These are phyloP conservation scores for Clarireedia sp. DNA, from an alignment of 2,329 filamentous ascomycete species.

Conservation along the genomic window DNA sequence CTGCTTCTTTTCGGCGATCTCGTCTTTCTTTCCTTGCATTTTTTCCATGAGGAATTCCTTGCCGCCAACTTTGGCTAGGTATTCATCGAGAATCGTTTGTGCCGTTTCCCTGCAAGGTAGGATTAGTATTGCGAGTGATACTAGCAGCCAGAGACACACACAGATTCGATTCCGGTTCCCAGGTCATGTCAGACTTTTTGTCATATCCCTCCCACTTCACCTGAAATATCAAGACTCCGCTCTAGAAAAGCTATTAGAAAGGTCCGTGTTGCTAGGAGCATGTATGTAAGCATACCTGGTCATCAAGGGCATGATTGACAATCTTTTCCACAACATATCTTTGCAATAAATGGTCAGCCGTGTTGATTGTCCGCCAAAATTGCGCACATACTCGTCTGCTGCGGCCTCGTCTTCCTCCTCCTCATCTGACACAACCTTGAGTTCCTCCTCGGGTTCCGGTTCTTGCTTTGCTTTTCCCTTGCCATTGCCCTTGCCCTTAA, in stretches of 20 bases:
- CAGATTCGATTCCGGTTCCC: conserved; percentile 71
- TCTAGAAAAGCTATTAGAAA: conserved; percentile 14
- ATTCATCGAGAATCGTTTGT: conserved; percentile 53
- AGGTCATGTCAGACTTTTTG: conserved; percentile 61
- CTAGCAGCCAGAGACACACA: conserved; percentile 31
- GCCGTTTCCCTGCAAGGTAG: conserved; percentile 43
- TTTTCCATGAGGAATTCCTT: conserved; percentile 44
- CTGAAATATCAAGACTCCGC: conserved; percentile 49
- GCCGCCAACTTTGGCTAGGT: conserved; percentile 57
- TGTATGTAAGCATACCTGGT: conserved; percentile 37
- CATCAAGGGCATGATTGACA: conserved; percentile 52
- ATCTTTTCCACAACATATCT: conserved; percentile 73
- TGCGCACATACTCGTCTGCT: conserved; percentile 35
- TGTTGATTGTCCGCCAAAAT: conserved; percentile 15
- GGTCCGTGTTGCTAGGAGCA: neutral
- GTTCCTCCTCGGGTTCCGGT: conserved; percentile 17
- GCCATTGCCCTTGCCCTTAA: conserved; percentile 7
- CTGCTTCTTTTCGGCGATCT: neutral
- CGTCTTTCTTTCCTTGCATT: conserved; percentile 34
- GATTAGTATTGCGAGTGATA: conserved; percentile 5
- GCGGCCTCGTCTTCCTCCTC: conserved; percentile 31
- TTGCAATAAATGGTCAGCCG: conserved; percentile 10
- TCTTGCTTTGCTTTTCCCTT: conserved; percentile 21
- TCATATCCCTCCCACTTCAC: conserved; percentile 80
- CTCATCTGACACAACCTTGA: conserved; percentile 24